phyloP scores from a whole-genome alignment of 2,329 filamentous ascomycete genomes.

The Exophiala sideris region DNA sequence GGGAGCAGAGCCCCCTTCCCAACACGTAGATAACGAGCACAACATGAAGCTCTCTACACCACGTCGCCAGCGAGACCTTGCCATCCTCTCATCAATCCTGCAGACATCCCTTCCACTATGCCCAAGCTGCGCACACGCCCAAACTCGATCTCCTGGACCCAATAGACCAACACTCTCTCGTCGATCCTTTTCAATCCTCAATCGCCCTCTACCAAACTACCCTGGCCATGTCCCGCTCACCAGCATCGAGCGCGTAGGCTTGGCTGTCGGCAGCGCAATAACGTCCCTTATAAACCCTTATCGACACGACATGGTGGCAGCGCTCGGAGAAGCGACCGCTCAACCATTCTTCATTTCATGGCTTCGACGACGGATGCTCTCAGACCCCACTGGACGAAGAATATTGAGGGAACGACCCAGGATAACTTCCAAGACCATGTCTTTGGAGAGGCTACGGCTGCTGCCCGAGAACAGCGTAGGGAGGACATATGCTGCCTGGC shows the following conservation, averaged over 20 bases:
- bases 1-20: not conserved
- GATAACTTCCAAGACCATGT: conserved; percentile 70
- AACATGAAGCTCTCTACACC: conserved; percentile 7
- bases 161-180: not conserved
- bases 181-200: conserved; percentile 72
- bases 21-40: not conserved
- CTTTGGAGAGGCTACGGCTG: conserved; percentile 66
- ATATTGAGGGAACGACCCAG: conserved; percentile 88
- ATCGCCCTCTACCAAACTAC: conserved; percentile 82
- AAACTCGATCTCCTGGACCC: not conserved
- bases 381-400: conserved; percentile 74
- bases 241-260: conserved; percentile 66
- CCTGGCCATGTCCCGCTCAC: conserved; percentile 89
- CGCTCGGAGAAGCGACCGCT: conserved; percentile 89
- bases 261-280: conserved; percentile 62
- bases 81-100: conserved; percentile 18
- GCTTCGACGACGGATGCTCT: conserved; percentile 88
- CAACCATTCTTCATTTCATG: conserved; percentile 93
- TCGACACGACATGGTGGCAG: conserved; percentile 83
- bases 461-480: conserved; percentile 74
- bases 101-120: conserved; percentile 47
- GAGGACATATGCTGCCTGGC: conserved; percentile 78
- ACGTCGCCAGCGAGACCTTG: conserved; percentile 10
- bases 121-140: conserved; percentile 68
- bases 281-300: conserved; percentile 68